A percentile compares a stretch with the other conserved stretches of the same genome.
phyloP scores from a whole-genome alignment of 2,329 filamentous ascomycete species.

The Lachnum nothofagi region DNA sequence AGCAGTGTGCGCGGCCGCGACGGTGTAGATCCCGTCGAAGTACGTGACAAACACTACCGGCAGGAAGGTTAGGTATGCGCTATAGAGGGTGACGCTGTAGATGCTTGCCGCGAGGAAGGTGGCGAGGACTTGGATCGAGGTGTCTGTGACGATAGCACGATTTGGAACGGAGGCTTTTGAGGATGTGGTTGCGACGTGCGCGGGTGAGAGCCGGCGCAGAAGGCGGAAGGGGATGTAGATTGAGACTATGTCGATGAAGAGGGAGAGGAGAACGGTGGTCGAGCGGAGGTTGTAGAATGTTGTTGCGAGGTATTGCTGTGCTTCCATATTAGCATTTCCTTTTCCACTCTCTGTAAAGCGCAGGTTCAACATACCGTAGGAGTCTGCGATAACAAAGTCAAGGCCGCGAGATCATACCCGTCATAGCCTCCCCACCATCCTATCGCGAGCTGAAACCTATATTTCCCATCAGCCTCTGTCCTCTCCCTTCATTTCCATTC shows the following conservation, averaged over 20 bases:
- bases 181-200: constrained; percentile 52
- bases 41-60: constrained; percentile 67
- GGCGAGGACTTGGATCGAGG: constrained; percentile 57
- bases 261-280: constrained; percentile 54
- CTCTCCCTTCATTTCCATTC: constrained; percentile 35
- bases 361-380: constrained; percentile 63
- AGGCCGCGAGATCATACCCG: constrained; percentile 61
- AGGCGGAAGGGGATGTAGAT: constrained; percentile 70
- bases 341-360: too few relatives aligned
- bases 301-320: constrained; percentile 69
- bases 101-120: constrained; percentile 65
- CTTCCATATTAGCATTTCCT: too few relatives aligned
- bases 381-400: constrained; percentile 66
- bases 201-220: constrained; percentile 61
- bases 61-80: constrained; percentile 64
- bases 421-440: constrained; percentile 73
- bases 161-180: constrained; percentile 47
- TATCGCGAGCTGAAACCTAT: constrained; percentile 63
- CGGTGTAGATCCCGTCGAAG: constrained; percentile 66
- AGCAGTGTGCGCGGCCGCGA: constrained; percentile 63
- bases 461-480: constrained; percentile 29
- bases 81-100: constrained; percentile 68
- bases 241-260: constrained; percentile 64
- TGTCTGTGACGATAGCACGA: constrained; percentile 60
- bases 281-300: constrained; percentile 71